phyloP scores from a whole-genome alignment of 225 moss, liverwort and hornwort species.

The Straminergon stramineum region DNA sequence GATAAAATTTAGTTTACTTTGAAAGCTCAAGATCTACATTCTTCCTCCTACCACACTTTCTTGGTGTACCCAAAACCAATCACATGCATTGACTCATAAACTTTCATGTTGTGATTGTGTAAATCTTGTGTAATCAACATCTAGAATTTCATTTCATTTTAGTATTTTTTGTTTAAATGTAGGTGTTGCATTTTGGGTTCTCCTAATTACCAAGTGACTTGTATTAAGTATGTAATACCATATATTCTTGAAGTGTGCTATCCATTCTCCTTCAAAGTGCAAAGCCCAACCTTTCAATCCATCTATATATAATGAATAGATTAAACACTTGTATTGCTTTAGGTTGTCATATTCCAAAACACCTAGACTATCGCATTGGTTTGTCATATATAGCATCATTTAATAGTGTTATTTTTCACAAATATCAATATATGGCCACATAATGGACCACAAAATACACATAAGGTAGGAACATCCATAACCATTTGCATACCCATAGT shows the following conservation, averaged over 20 bases:
- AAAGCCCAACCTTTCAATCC: accelerated
- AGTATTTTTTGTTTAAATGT: too few species aligned
- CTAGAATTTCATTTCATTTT: too few species aligned
- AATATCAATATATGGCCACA: neutral
- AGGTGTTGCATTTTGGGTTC: neutral
- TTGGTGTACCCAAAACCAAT: neutral
- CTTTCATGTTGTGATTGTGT: neutral
- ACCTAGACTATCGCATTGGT: too few species aligned
- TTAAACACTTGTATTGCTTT: neutral
- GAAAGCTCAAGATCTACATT: too few species aligned
- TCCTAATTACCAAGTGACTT: too few species aligned
- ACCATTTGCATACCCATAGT: too few species aligned
- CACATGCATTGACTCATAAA: neutral
- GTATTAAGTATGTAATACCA: too few species aligned
- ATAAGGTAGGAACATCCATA: too few species aligned
- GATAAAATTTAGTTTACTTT: too few species aligned
- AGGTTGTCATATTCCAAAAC: neutral
- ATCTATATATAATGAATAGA: too few species aligned
- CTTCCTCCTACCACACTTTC: too few species aligned
- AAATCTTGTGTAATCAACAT: neutral
- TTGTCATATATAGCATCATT: accelerated
- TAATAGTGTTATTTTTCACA: accelerated
- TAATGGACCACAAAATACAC: neutral
- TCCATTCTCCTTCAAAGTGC: accelerated
- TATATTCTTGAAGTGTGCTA: neutral